These are phyloP conservation scores for Anisodus acutangulus DNA, from an alignment of 257 asterid genomes.

Conservation along the genomic window DNA sequence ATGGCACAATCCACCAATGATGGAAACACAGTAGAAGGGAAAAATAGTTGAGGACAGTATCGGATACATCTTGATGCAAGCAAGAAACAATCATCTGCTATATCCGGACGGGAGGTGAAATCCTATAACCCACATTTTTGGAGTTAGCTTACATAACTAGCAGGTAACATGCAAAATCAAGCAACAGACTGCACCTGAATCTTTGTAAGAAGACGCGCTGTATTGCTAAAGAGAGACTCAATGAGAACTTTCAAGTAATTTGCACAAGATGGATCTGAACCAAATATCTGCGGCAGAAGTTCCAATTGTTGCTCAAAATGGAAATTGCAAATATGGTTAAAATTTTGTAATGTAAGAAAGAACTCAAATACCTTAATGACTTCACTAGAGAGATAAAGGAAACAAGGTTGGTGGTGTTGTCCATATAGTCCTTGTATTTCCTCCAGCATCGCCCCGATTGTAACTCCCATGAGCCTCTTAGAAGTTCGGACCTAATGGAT, in stretches of 20 bases:
- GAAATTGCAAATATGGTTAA: constrained; percentile 17
- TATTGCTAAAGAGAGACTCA: constrained; percentile 87
- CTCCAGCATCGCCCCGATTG: constrained; percentile 91
- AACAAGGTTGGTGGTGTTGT: constrained; percentile 91
- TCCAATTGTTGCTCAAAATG: constrained; percentile 35
- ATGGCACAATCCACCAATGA: constrained; percentile 86
- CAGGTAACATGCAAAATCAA: constrained; percentile 8
- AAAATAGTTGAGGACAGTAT: constrained; percentile 93
- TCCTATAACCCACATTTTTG: constrained; percentile 49
- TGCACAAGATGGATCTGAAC: constrained; percentile 94
- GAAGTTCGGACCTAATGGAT: constrained; percentile 82
- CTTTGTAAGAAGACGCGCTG: constrained; percentile 70
- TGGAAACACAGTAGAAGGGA: constrained; percentile 79
- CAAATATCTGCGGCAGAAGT: constrained; percentile 71
- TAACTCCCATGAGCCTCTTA: constrained; percentile 84
- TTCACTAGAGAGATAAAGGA: constrained; percentile 96
- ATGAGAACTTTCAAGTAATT: constrained; percentile 76
- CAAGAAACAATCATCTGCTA: constrained; percentile 96
- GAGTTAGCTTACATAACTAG: constrained; percentile 35
- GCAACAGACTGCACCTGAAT: constrained; percentile 56
- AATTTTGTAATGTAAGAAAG: constrained; percentile 13
- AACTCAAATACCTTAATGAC: constrained; percentile 72
- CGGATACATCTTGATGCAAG: constrained; percentile 97
- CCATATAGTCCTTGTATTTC: constrained; percentile 85
- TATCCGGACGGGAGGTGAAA: constrained; percentile 85